A percentile compares a stretch with the other conserved stretches of the same genome.
Conservation (phyloP, 2,329 filamentous ascomycete genomes). For the Aspergillus spinulosporus region DNA sequence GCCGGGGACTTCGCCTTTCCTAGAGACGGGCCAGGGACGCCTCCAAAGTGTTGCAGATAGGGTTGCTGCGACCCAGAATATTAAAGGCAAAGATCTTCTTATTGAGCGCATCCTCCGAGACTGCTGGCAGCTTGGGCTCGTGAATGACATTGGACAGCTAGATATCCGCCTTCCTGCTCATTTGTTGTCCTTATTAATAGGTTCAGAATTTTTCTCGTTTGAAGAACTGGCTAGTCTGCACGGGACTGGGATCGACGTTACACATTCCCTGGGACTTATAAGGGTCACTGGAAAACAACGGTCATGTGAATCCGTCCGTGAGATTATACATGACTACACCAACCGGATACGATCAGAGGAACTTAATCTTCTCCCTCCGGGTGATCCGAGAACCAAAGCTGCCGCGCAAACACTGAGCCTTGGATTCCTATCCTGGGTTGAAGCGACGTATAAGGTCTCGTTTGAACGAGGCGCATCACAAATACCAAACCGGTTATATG, state of each 20-base stretch:
- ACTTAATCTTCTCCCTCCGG: constrained; percentile 26
- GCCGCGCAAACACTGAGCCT: constrained; percentile 23
- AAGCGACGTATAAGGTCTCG: constrained; percentile 32
- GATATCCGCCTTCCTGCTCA: constrained; percentile 34
- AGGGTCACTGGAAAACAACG: constrained; percentile 37
- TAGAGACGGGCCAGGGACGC: constrained; percentile 23
- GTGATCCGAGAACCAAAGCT: constrained; percentile 15
- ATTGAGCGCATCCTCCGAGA: constrained; percentile 41
- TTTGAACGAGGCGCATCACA: constrained; percentile 25
- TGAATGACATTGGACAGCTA: constrained; percentile 38
- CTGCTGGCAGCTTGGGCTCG: constrained; percentile 40
- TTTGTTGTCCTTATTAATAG: constrained; percentile 33
- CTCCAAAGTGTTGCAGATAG: constrained; percentile 23
- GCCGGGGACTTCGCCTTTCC: constrained; percentile 34
- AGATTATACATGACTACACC: constrained; percentile 34
- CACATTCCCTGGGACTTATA: constrained; percentile 34
- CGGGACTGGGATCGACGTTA: constrained; percentile 40
- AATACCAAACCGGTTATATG: constrained; percentile 32
- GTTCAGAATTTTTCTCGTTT: constrained; percentile 38
- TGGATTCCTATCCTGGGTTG: constrained; percentile 37
- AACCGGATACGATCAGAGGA: constrained; percentile 33
- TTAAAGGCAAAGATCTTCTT: constrained; percentile 34
- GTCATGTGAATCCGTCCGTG: constrained; percentile 37
- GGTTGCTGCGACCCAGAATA: constrained; percentile 21
- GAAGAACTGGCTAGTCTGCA: constrained; percentile 38